These are phyloP conservation scores for Torulaspora franciscae DNA, from an alignment of 805 yeast species.

Conservation along the genomic window DNA sequence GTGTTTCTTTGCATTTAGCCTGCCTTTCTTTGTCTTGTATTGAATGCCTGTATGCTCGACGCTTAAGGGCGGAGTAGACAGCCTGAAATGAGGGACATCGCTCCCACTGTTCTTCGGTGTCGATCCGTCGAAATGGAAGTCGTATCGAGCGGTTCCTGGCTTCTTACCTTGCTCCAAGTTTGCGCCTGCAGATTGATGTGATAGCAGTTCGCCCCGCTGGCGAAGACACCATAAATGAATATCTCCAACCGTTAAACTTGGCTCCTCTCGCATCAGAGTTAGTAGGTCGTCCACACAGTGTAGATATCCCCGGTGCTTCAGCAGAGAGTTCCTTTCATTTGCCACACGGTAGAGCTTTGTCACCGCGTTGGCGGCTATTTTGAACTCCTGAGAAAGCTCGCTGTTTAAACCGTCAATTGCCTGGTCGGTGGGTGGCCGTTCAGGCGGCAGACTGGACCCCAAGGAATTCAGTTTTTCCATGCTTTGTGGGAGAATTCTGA, in stretches of 20 bases:
- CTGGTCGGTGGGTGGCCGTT: conserved; percentile 31
- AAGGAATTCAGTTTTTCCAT: conserved; percentile 28
- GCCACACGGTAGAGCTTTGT: conserved; percentile 62
- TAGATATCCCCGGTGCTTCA: conserved; percentile 55
- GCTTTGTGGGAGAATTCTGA: neutral
- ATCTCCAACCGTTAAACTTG: conserved; percentile 18
- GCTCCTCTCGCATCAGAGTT: conserved; percentile 29
- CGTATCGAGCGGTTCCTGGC: conserved; percentile 4
- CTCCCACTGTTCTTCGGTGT: conserved; percentile 2
- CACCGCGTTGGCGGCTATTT: conserved; percentile 67
- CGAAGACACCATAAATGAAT: conserved; percentile 27
- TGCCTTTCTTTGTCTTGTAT: conserved; percentile 10
- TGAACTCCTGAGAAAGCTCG: conserved; percentile 60
- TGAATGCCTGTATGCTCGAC: conserved; percentile 15
- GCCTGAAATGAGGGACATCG: conserved; percentile 17
- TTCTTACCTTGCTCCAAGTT: conserved; percentile 3
- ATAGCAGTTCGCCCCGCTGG: conserved; percentile 18
- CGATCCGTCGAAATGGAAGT: conserved; percentile 15
- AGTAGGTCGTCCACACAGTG: conserved; percentile 58
- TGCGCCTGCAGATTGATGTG: conserved; percentile 3
- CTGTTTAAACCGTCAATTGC: conserved; percentile 37
- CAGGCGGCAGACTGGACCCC: conserved; percentile 31
- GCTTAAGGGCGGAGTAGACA: conserved; percentile 24
- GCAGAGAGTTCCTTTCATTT: conserved; percentile 46
- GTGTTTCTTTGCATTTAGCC: conserved; percentile 9